phyloP scores from a whole-genome alignment of 306 rosid genomes.

The Abrus pulchellus region DNA sequence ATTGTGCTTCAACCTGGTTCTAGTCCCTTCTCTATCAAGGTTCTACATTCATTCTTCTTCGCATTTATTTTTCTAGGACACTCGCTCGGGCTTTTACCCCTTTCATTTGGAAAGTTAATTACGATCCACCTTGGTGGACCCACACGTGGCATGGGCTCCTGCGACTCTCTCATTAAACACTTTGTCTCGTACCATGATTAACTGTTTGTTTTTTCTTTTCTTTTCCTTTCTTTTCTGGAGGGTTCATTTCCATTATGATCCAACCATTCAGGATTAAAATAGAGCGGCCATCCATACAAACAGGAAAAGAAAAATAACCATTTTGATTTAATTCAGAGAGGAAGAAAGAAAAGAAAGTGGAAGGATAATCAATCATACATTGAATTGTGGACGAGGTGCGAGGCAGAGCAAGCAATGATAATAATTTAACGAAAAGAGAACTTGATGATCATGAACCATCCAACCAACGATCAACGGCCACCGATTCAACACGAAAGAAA shows the following conservation, averaged over 20 bases:
- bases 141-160: not conserved
- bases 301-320: not conserved
- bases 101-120: not conserved
- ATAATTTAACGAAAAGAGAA: constrained; percentile 31
- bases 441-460: constrained; percentile 44
- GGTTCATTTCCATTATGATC: not conserved
- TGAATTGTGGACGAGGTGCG: constrained; percentile 28
- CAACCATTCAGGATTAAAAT: not conserved
- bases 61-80: constrained; percentile 11
- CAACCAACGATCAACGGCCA: constrained; percentile 47
- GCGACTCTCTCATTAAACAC: not conserved
- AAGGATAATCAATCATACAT: constrained; percentile 32
- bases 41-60: constrained; percentile 12
- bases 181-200: constrained; percentile 28
- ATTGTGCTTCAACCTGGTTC: not conserved
- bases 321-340: not conserved
- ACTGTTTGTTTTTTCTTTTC: not conserved
- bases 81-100: not conserved
- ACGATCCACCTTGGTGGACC: constrained; percentile 21
- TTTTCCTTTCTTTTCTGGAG: not conserved
- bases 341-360: not conserved
- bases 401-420: constrained; percentile 33
- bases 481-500: constrained; percentile 43
- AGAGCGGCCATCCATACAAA: not conserved
- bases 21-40: constrained; percentile 16